phyloP scores from a whole-genome alignment of 257 asterid species.

The Asclepias syriaca region DNA sequence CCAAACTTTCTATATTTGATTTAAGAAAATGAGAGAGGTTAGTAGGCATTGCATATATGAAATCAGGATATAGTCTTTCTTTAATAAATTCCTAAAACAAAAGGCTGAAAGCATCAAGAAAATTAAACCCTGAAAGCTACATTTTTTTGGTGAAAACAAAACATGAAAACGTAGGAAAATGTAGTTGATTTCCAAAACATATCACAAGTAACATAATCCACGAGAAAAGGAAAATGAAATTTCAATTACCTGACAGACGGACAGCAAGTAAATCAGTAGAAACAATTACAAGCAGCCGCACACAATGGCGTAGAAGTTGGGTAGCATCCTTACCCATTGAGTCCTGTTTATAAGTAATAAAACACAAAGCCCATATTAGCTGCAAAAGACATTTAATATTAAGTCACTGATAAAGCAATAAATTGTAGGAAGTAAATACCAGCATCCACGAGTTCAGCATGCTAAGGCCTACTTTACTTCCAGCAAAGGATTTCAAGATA shows the following conservation, averaged over 20 bases:
- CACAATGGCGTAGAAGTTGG: slow-evolving; percentile 97
- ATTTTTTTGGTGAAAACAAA: not conserved
- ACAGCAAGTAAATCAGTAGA: slow-evolving; percentile 89
- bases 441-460: slow-evolving; percentile 91
- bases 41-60: not conserved
- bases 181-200: not conserved
- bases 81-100: not conserved
- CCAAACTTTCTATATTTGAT: not conserved
- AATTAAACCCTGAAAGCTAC: not conserved
- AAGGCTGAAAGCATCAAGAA: not conserved
- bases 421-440: slow-evolving; percentile 37
- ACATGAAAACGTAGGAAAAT: not conserved
- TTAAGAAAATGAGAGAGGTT: not conserved
- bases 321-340: slow-evolving; percentile 99
- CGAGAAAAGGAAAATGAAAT: slow-evolving; percentile 16
- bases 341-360: slow-evolving; percentile 45
- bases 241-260: slow-evolving; percentile 69
- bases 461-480: slow-evolving; percentile 84
- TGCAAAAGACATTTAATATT: slow-evolving; percentile 10
- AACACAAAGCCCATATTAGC: slow-evolving; percentile 21
- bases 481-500: slow-evolving; percentile 81
- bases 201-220: not conserved
- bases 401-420: slow-evolving; percentile 14
- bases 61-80: not conserved
- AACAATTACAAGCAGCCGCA: slow-evolving; percentile 80